These are phyloP conservation scores for Hippophae gyantsensis DNA, from an alignment of 306 rosid species.

Conservation along the genomic window DNA sequence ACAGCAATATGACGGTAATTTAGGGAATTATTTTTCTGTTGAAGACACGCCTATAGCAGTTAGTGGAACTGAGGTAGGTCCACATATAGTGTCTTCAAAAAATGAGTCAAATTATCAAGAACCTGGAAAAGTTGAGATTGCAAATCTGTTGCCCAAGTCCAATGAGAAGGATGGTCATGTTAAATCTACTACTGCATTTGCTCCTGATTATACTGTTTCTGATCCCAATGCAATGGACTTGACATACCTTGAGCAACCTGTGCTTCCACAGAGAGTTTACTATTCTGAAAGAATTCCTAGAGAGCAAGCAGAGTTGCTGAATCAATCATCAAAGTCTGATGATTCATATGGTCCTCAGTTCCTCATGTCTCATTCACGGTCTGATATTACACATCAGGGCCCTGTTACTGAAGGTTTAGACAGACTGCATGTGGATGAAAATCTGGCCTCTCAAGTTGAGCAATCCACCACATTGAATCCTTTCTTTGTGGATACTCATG, in stretches of 20 bases:
- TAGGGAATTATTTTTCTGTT: slow-evolving; percentile 16
- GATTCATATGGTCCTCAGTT: slow-evolving; percentile 48
- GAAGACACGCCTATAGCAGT: slow-evolving; percentile 19
- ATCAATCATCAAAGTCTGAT: slow-evolving; percentile 51
- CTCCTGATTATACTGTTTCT: slow-evolving; percentile 26
- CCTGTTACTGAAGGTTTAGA: slow-evolving; percentile 27
- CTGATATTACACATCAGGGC: slow-evolving; percentile 28
- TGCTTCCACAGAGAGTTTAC: slow-evolving; percentile 40
- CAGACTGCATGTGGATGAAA: slow-evolving; percentile 31
- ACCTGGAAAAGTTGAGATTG: slow-evolving; percentile 23
- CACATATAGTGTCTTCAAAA: slow-evolving; percentile 18
- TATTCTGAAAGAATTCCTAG: slow-evolving; percentile 51
- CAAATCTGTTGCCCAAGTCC: slow-evolving; percentile 15
- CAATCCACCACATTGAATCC: slow-evolving; percentile 28
- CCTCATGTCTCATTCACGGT: slow-evolving; percentile 29
- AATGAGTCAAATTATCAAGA: slow-evolving; percentile 30
- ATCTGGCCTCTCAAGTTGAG: slow-evolving; percentile 26
- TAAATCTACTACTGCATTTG: slow-evolving; percentile 12
- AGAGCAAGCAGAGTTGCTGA: slow-evolving; percentile 44
- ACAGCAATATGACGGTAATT: slow-evolving; percentile 19
- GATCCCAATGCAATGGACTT: slow-evolving; percentile 29
- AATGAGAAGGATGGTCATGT: slow-evolving; percentile 19
- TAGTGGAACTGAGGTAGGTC: slow-evolving; percentile 22
- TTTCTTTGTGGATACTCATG: slow-evolving; percentile 25
- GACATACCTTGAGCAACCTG: slow-evolving; percentile 34